phyloP scores from a whole-genome alignment of 2,329 filamentous ascomycete species.

The Alternaria sp. region DNA sequence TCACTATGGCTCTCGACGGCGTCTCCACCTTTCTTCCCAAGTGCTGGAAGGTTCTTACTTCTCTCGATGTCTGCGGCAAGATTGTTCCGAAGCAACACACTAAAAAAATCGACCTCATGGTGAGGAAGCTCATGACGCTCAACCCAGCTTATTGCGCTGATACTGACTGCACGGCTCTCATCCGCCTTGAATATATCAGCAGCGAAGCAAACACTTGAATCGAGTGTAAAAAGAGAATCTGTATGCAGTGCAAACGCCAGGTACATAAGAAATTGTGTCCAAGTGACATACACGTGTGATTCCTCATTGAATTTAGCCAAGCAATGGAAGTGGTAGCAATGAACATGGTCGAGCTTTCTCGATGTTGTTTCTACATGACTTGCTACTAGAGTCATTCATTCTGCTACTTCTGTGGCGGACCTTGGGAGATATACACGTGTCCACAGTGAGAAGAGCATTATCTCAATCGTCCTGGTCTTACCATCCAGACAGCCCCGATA shows the following conservation, averaged over 20 bases:
- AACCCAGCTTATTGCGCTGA: slow-evolving; percentile 28
- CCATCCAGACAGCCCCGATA: background rate
- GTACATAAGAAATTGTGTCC: slow-evolving; percentile 22
- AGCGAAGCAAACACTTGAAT: slow-evolving; percentile 17
- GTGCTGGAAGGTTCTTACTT: slow-evolving; percentile 30
- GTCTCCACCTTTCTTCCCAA: slow-evolving; percentile 32
- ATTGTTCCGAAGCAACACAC: slow-evolving; percentile 17
- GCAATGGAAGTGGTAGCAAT: slow-evolving; percentile 28
- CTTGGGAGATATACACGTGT: slow-evolving; percentile 25
- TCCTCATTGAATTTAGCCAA: slow-evolving; percentile 24
- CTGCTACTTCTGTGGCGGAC: slow-evolving; percentile 29
- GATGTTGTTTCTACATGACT: slow-evolving; percentile 30
- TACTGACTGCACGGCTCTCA: slow-evolving; percentile 21
- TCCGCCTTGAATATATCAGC: slow-evolving; percentile 16
- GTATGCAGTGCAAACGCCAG: slow-evolving; percentile 21
- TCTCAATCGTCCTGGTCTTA: slow-evolving; percentile 8
- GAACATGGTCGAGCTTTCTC: slow-evolving; percentile 27
- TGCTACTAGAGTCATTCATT: slow-evolving; percentile 27
- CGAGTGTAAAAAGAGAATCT: slow-evolving; percentile 21
- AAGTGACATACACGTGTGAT: slow-evolving; percentile 20
- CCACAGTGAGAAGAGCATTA: slow-evolving; percentile 19
- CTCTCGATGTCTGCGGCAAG: slow-evolving; percentile 17
- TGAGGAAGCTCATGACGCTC: slow-evolving; percentile 26
- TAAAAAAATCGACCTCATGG: slow-evolving; percentile 23
- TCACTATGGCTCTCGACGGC: slow-evolving; percentile 23